Evolutionary conservation across 129 eudicot genomes (phyloP).

Genomic region (Pulicaria dysenterica): DNA sequence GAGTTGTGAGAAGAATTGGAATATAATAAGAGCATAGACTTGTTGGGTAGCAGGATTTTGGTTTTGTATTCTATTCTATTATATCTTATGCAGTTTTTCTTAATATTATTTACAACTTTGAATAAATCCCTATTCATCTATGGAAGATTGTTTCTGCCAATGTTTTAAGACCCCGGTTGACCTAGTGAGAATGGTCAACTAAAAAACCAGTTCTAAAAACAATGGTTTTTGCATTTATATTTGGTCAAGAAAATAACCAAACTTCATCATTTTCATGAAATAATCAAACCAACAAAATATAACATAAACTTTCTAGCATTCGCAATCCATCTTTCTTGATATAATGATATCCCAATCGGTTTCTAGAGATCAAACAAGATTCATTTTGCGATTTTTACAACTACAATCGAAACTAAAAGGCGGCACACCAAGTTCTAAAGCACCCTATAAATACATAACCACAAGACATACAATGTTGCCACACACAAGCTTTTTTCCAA

Average conservation of each 20-base stretch:
- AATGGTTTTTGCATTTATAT: too few species aligned
- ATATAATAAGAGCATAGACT: slow-evolving; percentile 29
- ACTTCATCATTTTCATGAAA: too few species aligned
- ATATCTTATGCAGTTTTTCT: neutral
- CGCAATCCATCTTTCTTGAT: too few species aligned
- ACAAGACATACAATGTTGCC: slow-evolving; percentile 17
- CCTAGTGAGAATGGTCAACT: too few species aligned
- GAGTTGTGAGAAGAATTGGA: slow-evolving; percentile 24
- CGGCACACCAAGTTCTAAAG: slow-evolving; percentile 28
- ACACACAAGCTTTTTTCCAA: slow-evolving; percentile 26
- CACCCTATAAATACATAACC: slow-evolving; percentile 26
- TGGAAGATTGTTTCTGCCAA: neutral
- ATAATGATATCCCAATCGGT: neutral
- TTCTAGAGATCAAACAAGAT: slow-evolving; percentile 14
- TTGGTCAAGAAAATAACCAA: too few species aligned
- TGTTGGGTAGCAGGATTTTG: slow-evolving; percentile 28
- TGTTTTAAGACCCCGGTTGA: too few species aligned
- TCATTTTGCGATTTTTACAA: slow-evolving; percentile 1
- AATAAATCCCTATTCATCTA: neutral
- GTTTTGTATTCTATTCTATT: slow-evolving; percentile 26
- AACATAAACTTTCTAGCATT: too few species aligned
- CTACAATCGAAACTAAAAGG: slow-evolving; percentile 17
- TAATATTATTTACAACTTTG: neutral
- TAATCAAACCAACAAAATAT: too few species aligned
- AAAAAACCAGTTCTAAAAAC: too few species aligned